Conservation (phyloP, 352 stramenopile genomes). For the Globisporangium echinulatum region DNA sequence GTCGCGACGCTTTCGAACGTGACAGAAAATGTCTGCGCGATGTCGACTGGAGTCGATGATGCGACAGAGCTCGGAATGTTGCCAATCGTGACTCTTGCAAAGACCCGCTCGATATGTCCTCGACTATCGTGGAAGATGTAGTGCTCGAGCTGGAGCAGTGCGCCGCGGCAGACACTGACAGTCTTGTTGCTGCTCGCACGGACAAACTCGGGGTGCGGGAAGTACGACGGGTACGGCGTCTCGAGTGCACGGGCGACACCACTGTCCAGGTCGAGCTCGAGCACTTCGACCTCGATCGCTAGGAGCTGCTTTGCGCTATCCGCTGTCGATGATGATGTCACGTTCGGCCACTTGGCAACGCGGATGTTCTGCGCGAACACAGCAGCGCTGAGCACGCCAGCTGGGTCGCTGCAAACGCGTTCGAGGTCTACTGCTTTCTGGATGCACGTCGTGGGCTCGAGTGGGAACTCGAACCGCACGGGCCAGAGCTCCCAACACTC, state of each 20-base stretch:
- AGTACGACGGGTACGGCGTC: slow-evolving; percentile 20
- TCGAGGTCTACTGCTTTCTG: slow-evolving; percentile 8
- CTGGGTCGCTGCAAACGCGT: slow-evolving; percentile 6
- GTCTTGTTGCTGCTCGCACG: slow-evolving; percentile 1
- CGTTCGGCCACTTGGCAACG: slow-evolving; percentile 18
- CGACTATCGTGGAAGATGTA: slow-evolving; percentile 24
- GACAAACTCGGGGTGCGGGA: slow-evolving; percentile 12
- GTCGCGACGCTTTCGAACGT: slow-evolving; percentile 19
- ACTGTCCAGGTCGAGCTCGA: slow-evolving; percentile 12
- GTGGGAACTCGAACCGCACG: slow-evolving; percentile 21
- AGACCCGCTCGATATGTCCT: slow-evolving; percentile 18
- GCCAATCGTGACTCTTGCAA: slow-evolving; percentile 19
- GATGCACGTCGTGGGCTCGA: slow-evolving; percentile 9
- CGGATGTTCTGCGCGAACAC: slow-evolving; percentile 16
- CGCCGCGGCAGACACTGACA: slow-evolving; percentile 15
- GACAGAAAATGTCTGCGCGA: slow-evolving; percentile 28
- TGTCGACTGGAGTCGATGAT: neutral
- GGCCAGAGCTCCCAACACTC: slow-evolving; percentile 19
- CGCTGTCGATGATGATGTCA: slow-evolving; percentile 3
- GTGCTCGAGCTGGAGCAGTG: slow-evolving; percentile 20
- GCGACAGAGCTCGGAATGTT: slow-evolving; percentile 6
- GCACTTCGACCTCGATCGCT: slow-evolving; percentile 11
- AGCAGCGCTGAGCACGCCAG: slow-evolving; percentile 11
- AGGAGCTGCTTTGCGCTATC: slow-evolving; percentile 3
- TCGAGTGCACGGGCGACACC: neutral